phyloP scores from a whole-genome alignment of 306 rosid species.

The Cicer yamashitae region DNA sequence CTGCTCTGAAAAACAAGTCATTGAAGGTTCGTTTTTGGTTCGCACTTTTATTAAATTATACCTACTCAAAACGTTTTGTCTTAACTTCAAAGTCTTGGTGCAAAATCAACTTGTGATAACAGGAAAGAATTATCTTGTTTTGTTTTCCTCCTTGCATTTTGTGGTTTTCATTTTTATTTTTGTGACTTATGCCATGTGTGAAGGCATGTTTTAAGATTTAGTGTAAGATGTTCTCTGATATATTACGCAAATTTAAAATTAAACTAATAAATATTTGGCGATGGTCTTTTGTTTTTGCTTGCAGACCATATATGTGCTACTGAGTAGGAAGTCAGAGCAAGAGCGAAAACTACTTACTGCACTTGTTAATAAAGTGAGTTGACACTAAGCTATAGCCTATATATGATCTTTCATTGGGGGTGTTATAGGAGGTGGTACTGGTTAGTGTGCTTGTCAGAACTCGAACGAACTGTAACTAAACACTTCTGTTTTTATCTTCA shows the following conservation, averaged over 20 bases:
- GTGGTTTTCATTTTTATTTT: neutral
- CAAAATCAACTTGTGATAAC: neutral
- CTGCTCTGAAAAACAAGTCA: slow-evolving; percentile 83
- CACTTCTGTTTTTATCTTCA: slow-evolving; percentile 40
- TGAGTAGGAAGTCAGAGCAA: slow-evolving; percentile 95
- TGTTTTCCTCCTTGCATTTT: neutral
- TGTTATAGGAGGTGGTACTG: neutral
- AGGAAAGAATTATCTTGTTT: neutral
- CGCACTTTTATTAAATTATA: slow-evolving; percentile 7
- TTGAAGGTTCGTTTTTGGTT: slow-evolving; percentile 66
- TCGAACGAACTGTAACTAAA: slow-evolving; percentile 23
- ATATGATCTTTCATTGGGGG: slow-evolving; percentile 16
- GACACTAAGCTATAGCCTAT: slow-evolving; percentile 14
- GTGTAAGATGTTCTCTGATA: neutral
- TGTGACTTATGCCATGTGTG: neutral
- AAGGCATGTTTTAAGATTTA: slow-evolving; percentile 27
- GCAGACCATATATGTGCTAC: slow-evolving; percentile 74
- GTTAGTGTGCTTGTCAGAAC: slow-evolving; percentile 19
- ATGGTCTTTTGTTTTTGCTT: slow-evolving; percentile 38
- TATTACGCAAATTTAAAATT: neutral
- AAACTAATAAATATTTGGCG: slow-evolving; percentile 1
- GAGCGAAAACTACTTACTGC: slow-evolving; percentile 90
- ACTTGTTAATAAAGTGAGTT: slow-evolving; percentile 89
- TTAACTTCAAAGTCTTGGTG: neutral
- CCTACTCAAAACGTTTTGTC: neutral